phyloP scores from a whole-genome alignment of 805 yeast genomes.

The Saccharomyces eubayanus region DNA sequence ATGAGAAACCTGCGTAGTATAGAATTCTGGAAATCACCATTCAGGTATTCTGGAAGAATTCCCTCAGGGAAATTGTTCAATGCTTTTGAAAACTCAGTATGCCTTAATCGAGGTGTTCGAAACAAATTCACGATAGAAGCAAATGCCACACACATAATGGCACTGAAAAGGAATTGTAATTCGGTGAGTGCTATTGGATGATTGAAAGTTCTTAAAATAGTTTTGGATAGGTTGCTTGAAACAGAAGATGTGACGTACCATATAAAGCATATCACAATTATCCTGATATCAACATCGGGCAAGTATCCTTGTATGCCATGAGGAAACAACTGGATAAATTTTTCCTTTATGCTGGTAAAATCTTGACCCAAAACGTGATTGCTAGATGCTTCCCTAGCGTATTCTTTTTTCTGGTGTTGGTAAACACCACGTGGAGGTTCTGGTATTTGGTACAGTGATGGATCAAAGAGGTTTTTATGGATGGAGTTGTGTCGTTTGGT shows the following conservation, averaged over 20 bases:
- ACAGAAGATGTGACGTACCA: constrained; percentile 83
- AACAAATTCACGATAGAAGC: constrained; percentile 34
- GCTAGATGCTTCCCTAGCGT: not conserved
- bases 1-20: constrained; percentile 37
- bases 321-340: constrained; percentile 10
- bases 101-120: constrained; percentile 35
- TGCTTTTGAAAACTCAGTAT: constrained; percentile 9
- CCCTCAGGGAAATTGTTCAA: constrained; percentile 29
- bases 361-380: not conserved
- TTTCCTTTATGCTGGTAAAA: constrained; percentile 1
- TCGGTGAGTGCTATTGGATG: constrained; percentile 88
- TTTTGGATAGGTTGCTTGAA: constrained; percentile 73
- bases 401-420: not conserved
- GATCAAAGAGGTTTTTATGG: constrained; percentile 20
- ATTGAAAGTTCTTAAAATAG: constrained; percentile 57
- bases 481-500: constrained; percentile 12
- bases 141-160: constrained; percentile 45
- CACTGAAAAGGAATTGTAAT: constrained; percentile 73
- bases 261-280: constrained; percentile 49
- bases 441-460: constrained; percentile 14
- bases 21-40: constrained; percentile 25
- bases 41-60: constrained; percentile 27
- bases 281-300: constrained; percentile 35
- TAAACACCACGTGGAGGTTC: constrained; percentile 9
- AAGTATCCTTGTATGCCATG: constrained; percentile 10